These are phyloP conservation scores for Magnolia sinica DNA, from an alignment of 164 flowering plant genomes.

Conservation along the genomic window DNA sequence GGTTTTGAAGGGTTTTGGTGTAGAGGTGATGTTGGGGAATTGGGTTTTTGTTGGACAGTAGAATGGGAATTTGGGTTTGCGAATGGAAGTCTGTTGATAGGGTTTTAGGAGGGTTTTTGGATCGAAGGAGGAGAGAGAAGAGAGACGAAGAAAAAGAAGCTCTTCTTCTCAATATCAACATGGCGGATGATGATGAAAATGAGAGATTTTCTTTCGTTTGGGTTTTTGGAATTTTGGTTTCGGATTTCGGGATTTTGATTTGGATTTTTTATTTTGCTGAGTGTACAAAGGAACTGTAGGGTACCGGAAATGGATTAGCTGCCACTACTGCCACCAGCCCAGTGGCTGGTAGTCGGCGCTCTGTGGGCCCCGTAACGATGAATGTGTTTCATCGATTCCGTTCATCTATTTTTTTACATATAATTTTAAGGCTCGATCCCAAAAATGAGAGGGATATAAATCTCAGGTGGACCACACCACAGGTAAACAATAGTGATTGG, in stretches of 20 bases:
- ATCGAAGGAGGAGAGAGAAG: background rate
- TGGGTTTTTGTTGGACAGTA: background rate
- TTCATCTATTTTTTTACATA: too few species aligned
- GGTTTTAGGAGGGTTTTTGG: background rate
- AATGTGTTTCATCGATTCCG: too few species aligned
- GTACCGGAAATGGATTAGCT: too few species aligned
- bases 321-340: too few species aligned
- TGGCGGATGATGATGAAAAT: background rate
- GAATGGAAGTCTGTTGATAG: background rate
- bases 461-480: too few species aligned
- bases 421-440: too few species aligned
- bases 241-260: background rate
- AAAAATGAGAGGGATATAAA: too few species aligned
- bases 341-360: too few species aligned
- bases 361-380: too few species aligned
- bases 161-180: slow-evolving; percentile 4
- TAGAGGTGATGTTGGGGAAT: background rate
- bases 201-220: background rate
- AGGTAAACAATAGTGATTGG: too few species aligned
- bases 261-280: too few species aligned
- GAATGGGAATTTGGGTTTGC: background rate
- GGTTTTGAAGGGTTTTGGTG: background rate
- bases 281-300: too few species aligned
- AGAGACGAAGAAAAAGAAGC: background rate
- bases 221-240: background rate